A percentile compares a stretch with the other conserved stretches of the same genome.
Evolutionary conservation across 2,329 filamentous ascomycete species (phyloP).

Genomic region (Diaporthe batatas): DNA sequence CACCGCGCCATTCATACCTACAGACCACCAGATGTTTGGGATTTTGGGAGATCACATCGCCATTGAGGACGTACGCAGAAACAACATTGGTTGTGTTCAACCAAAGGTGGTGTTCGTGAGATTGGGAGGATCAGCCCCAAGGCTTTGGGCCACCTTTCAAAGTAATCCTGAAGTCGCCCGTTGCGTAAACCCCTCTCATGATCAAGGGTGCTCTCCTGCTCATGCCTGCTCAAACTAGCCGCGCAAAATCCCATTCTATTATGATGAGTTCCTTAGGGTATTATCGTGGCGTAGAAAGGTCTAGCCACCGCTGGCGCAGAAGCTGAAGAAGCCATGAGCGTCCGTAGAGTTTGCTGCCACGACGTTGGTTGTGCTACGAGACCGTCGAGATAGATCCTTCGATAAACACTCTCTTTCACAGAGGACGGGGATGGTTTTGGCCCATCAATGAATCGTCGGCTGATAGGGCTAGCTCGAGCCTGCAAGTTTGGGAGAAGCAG

Average conservation of each 20-base stretch:
- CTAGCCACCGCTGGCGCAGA: background rate
- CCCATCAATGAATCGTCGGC: background rate
- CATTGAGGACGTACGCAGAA: background rate
- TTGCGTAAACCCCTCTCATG: background rate
- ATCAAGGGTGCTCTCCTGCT: background rate
- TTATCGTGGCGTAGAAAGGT: too few relatives aligned
- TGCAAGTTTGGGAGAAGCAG: background rate
- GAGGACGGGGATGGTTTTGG: background rate
- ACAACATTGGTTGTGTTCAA: background rate
- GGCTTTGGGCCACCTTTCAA: background rate
- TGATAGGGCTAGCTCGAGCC: background rate
- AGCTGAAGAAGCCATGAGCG: background rate
- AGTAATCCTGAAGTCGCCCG: background rate
- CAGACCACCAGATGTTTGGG: background rate
- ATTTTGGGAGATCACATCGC: background rate
- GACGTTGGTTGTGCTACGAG: background rate
- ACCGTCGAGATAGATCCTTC: background rate
- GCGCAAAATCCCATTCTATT: too few relatives aligned
- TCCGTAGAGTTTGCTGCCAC: background rate
- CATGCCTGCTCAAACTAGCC: too few relatives aligned
- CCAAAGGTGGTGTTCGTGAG: background rate
- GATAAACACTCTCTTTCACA: too few relatives aligned
- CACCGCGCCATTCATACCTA: background rate
- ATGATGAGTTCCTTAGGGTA: too few relatives aligned
- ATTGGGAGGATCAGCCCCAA: background rate